A percentile compares a stretch with the other conserved stretches of the same genome.
Evolutionary conservation across 768 basidiomycete genomes (phyloP).

Genomic region (Boletus rubropictus): DNA sequence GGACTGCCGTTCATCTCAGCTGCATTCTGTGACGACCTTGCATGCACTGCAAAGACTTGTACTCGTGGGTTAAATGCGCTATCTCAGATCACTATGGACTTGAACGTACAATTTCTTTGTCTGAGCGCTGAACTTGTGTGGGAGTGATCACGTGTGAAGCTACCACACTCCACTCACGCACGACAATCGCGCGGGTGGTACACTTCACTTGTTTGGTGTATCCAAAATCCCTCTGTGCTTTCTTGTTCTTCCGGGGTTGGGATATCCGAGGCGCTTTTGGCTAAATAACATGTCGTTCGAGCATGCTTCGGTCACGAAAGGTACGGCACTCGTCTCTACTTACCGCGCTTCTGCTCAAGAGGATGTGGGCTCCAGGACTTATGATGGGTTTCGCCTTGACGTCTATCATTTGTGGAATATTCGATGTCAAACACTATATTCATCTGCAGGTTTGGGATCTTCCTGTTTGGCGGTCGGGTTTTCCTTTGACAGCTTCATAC

Average conservation of each 20-base stretch:
- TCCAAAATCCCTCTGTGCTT: neutral
- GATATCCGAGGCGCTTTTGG: neutral
- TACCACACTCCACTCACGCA: neutral
- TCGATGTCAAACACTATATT: constrained; percentile 85
- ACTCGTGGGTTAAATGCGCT: neutral
- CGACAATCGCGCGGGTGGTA: neutral
- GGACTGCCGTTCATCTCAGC: neutral
- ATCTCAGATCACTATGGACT: neutral
- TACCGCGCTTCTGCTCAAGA: constrained; percentile 2
- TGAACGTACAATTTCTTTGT: neutral
- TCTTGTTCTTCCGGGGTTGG: neutral
- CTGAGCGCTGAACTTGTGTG: neutral
- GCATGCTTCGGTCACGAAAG: constrained; percentile 80
- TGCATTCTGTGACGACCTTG: neutral
- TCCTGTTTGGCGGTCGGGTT: neutral
- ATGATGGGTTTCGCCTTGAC: constrained; percentile 68
- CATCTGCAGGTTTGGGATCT: constrained; percentile 62
- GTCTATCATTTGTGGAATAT: constrained; percentile 70
- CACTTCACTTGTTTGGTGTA: neutral
- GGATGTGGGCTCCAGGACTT: constrained; percentile 45
- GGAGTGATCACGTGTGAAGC: neutral
- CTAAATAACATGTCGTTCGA: constrained; percentile 62
- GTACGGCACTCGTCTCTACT: constrained; percentile 32
- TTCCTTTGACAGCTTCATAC: constrained; percentile 3
- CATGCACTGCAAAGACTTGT: neutral